Percentiles rank a stretch among this genome's conserved stretches.
These are phyloP conservation scores for Aspergillus floridensis DNA, from an alignment of 2,329 filamentous ascomycete genomes.

Conservation along the genomic window DNA sequence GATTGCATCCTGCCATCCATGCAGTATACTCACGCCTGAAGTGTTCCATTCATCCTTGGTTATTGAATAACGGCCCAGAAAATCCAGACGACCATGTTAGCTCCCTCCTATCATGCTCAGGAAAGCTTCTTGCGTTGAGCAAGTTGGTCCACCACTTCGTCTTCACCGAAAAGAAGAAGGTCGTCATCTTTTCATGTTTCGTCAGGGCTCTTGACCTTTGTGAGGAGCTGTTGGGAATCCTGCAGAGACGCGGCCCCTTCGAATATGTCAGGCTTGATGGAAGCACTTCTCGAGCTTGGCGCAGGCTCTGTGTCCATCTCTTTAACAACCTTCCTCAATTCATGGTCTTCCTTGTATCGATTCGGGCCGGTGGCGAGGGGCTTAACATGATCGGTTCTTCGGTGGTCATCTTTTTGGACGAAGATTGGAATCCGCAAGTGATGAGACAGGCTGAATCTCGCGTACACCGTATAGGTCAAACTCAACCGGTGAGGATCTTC, in stretches of 20 bases:
- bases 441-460: conserved; percentile 55
- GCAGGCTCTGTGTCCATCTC: conserved; percentile 54
- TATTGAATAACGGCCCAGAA: conserved; percentile 47
- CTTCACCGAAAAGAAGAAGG: conserved; percentile 36
- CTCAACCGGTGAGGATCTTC: conserved; percentile 54
- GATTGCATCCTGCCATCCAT: neutral
- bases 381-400: conserved; percentile 55
- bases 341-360: conserved; percentile 56
- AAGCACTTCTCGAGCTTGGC: conserved; percentile 45
- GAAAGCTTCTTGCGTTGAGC: conserved; percentile 56
- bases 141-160: conserved; percentile 38
- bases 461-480: conserved; percentile 56
- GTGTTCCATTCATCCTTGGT: conserved; percentile 55
- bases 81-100: conserved; percentile 41
- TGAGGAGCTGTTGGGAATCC: conserved; percentile 50
- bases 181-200: conserved; percentile 58
- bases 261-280: conserved; percentile 53
- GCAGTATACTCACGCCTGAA: neutral
- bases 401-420: conserved; percentile 57
- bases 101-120: conserved; percentile 52
- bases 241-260: conserved; percentile 45
- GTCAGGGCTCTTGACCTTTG: conserved; percentile 52
- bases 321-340: conserved; percentile 52
- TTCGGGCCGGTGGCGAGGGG: conserved; percentile 55
- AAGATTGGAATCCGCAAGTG: conserved; percentile 56